Evolutionary conservation across 2,329 filamentous ascomycete genomes (phyloP).

Genomic region (Claviceps sp.): DNA sequence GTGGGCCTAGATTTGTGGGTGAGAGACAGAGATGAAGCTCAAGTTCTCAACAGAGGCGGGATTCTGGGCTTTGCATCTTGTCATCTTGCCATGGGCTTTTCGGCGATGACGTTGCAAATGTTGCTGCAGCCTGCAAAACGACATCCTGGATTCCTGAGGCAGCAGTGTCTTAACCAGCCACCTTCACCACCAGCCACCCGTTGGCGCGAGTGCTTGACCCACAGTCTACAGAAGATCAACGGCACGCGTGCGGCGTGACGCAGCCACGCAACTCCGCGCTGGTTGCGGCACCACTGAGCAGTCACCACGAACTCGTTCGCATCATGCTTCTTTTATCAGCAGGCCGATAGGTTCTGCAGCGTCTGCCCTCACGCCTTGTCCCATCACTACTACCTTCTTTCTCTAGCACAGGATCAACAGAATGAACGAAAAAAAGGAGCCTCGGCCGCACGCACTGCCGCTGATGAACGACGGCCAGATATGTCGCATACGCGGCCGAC

Average conservation of each 20-base stretch:
- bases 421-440: slow-evolving; percentile 27
- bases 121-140: no score
- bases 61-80: neutral
- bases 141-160: neutral
- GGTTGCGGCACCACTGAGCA: neutral
- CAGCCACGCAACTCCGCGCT: neutral
- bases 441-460: slow-evolving; percentile 30
- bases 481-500: slow-evolving; percentile 12
- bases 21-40: no score
- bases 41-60: no score
- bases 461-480: slow-evolving; percentile 4
- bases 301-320: neutral
- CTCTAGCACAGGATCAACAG: neutral
- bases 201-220: neutral
- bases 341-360: neutral
- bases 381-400: no score
- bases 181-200: neutral
- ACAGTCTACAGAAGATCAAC: no score
- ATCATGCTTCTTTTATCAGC: neutral
- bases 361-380: no score
- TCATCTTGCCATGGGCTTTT: neutral
- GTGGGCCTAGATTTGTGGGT: no score
- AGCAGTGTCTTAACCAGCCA: neutral
- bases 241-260: no score
- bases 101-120: no score